Evolutionary conservation across 2,329 filamentous ascomycete genomes (phyloP).

Genomic region (Paraconiothyrium sp.): DNA sequence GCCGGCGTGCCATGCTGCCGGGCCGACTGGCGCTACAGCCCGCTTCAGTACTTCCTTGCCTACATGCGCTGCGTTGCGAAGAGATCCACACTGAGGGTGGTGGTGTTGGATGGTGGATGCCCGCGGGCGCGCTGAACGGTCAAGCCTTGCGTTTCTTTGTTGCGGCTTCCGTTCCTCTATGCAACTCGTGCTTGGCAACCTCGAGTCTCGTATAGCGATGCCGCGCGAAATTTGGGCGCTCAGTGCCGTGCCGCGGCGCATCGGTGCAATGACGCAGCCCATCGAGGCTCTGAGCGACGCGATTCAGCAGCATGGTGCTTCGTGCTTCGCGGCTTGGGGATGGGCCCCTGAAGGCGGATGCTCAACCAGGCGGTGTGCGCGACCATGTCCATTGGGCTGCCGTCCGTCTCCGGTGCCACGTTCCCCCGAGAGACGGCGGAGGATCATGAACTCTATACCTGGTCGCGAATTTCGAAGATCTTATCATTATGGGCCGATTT

Average conservation of each 20-base stretch:
- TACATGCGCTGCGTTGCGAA: not conserved
- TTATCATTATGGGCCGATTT: conserved; percentile 6
- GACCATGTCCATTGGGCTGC: conserved; percentile 33
- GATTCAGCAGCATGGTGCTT: conserved; percentile 13
- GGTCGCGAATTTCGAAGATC: not conserved
- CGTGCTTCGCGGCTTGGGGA: conserved; percentile 27
- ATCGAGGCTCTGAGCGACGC: conserved; percentile 17
- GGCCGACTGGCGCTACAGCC: conserved; percentile 19
- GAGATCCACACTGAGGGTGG: not conserved
- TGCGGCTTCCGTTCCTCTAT: not conserved
- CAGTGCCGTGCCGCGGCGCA: conserved; percentile 12
- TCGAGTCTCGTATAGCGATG: not conserved
- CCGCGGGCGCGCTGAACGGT: not conserved
- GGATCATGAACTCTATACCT: conserved; percentile 12
- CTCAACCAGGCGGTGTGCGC: conserved; percentile 41
- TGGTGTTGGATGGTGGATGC: not conserved
- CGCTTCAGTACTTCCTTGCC: conserved; percentile 15
- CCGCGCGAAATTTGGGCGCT: conserved; percentile 15
- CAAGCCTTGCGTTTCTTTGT: not conserved
- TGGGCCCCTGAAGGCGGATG: conserved; percentile 26
- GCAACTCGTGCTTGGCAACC: not conserved
- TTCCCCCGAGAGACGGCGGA: conserved; percentile 23
- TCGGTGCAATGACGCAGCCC: conserved; percentile 34
- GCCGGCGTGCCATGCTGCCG: conserved; percentile 23
- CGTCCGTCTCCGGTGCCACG: conserved; percentile 19